phyloP scores from a whole-genome alignment of 148 eudicot species.

The Dysphania ambrosioides region DNA sequence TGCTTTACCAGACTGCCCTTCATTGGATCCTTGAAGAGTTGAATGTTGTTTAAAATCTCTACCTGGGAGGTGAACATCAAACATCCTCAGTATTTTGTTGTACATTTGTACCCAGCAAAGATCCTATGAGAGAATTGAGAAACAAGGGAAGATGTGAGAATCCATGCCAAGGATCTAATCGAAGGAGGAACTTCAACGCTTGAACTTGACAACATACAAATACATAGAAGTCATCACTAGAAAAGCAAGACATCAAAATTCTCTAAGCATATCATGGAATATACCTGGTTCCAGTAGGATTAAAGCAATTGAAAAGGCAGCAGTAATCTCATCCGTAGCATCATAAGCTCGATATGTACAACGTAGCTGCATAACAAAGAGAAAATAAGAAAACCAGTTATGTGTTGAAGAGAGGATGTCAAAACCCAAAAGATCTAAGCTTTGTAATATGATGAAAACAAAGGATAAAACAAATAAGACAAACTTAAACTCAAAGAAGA shows the following conservation, averaged over 20 bases:
- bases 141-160: conserved; percentile 4
- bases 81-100: conserved; percentile 70
- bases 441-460: neutral
- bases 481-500: neutral
- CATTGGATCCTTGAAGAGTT: conserved; percentile 75
- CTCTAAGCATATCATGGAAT: conserved; percentile 19
- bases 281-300: conserved; percentile 83
- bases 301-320: conserved; percentile 91
- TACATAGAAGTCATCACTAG: neutral
- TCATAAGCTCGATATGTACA: conserved; percentile 98
- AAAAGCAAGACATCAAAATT: neutral
- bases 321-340: conserved; percentile 96
- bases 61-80: conserved; percentile 97
- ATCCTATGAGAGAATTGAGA: conserved; percentile 43
- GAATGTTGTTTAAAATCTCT: conserved; percentile 77
- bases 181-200: neutral
- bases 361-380: conserved; percentile 60
- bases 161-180: too few relatives aligned
- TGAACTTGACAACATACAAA: conserved; percentile 9
- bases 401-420: neutral
- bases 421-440: neutral
- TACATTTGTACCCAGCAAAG: conserved; percentile 96
- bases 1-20: conserved; percentile 86
- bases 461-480: neutral
- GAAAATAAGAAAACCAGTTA: conserved; percentile 2